Conservation (phyloP, 2,329 filamentous ascomycete species). For the Cucurbitaria berberidis region DNA sequence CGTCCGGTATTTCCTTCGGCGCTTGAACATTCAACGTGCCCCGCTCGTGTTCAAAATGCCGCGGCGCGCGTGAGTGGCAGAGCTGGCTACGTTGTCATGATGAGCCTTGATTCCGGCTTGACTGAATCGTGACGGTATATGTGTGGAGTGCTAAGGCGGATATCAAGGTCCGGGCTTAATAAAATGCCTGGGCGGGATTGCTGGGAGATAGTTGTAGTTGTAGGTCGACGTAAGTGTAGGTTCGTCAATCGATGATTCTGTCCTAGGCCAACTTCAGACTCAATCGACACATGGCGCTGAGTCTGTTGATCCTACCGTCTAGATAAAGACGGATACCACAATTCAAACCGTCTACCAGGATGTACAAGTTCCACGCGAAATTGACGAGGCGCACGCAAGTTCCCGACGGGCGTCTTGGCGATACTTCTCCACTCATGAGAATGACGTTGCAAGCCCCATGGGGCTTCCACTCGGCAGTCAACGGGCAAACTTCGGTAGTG, state of each 20-base stretch:
- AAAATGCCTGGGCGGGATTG: not conserved
- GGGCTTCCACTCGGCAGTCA: slow-evolving; percentile 16
- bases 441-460: slow-evolving; percentile 24
- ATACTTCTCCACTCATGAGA: slow-evolving; percentile 16
- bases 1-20: slow-evolving; percentile 12
- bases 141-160: not conserved
- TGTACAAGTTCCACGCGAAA: slow-evolving; percentile 14
- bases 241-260: not conserved
- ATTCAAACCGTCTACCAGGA: slow-evolving; percentile 4
- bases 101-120: slow-evolving; percentile 1
- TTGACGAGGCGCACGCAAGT: slow-evolving; percentile 22
- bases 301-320: not conserved
- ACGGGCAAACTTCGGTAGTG: slow-evolving; percentile 33
- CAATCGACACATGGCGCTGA: not conserved
- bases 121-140: slow-evolving; percentile 4
- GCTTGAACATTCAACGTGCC: not conserved
- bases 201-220: not conserved
- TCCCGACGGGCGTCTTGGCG: slow-evolving; percentile 27
- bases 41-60: no score
- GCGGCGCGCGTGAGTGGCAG: not conserved
- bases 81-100: slow-evolving; percentile 11
- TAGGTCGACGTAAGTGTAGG: not conserved
- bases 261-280: no score
- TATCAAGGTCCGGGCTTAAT: not conserved
- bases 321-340: not conserved